phyloP scores from a whole-genome alignment of 352 stramenopile genomes.

The Blastocystis sp. region DNA sequence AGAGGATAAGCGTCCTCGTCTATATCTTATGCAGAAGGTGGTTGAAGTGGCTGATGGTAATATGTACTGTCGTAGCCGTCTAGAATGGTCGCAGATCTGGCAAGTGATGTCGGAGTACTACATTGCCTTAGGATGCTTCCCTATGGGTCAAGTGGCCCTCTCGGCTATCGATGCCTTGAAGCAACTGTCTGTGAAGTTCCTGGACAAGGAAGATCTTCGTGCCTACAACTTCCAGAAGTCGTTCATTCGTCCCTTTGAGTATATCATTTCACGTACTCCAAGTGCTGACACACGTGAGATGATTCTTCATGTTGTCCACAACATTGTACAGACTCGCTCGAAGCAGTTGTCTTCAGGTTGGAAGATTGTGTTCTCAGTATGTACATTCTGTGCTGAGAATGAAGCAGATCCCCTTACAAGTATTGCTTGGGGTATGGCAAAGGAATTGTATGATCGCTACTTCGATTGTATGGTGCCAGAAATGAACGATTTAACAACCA shows the following conservation, averaged over 20 bases:
- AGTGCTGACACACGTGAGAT: conserved; percentile 79
- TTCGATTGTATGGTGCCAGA: conserved; percentile 77
- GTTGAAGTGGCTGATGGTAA: conserved; percentile 99
- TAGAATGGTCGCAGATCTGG: conserved; percentile 97
- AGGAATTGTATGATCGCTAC: conserved; percentile 71
- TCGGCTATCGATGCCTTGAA: conserved; percentile 97
- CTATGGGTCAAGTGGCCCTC: conserved; percentile 90
- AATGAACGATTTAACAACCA: conserved; percentile 73
- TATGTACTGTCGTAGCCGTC: conserved; percentile 85
- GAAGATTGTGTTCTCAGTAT: conserved; percentile 85
- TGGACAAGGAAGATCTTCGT: conserved; percentile 91
- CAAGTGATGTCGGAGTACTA: conserved; percentile 90
- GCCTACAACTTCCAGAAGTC: conserved; percentile 98
- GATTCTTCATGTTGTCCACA: conserved; percentile 80
- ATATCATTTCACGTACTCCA: conserved; percentile 77
- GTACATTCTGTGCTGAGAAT: conserved; percentile 74
- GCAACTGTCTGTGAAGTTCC: conserved; percentile 98
- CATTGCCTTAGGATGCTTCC: conserved; percentile 86
- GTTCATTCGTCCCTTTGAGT: conserved; percentile 92
- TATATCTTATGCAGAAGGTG: conserved; percentile 95
- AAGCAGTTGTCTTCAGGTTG: conserved; percentile 82
- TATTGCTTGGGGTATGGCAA: conserved; percentile 68
- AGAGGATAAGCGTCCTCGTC: conserved; percentile 75
- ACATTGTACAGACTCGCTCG: conserved; percentile 80
- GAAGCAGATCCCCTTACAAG: conserved; percentile 64